These are phyloP conservation scores for Jacaranda mimosifolia DNA, from an alignment of 257 asterid genomes.

Conservation along the genomic window DNA sequence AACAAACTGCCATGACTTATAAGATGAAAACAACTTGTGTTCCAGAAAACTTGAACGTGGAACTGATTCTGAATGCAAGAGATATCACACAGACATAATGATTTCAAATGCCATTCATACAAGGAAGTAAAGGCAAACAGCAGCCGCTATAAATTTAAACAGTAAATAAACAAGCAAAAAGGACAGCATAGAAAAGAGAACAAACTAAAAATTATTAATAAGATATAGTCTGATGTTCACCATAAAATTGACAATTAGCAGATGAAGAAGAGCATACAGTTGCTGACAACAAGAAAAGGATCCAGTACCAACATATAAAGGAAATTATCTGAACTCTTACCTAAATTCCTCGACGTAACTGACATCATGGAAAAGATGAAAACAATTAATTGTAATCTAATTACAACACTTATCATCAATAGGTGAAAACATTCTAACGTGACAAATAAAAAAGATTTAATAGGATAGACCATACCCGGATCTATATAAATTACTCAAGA, in stretches of 20 bases:
- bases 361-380: neutral
- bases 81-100: neutral
- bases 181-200: neutral
- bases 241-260: conserved; percentile 19
- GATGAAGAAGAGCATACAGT: neutral
- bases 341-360: neutral
- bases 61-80: conserved; percentile 14
- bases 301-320: neutral
- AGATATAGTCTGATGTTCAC: neutral
- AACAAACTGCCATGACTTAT: conserved; percentile 71
- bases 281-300: neutral
- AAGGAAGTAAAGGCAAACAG: neutral
- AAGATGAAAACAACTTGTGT: conserved; percentile 53
- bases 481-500: neutral
- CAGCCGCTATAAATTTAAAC: neutral
- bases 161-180: neutral
- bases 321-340: neutral
- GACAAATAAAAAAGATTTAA: neutral
- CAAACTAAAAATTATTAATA: neutral
- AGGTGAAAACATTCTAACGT: neutral
- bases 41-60: conserved; percentile 16
- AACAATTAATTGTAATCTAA: neutral
- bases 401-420: neutral
- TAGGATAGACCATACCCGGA: neutral
- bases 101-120: neutral